These are phyloP conservation scores for Sarcocystis neurona DNA, from an alignment of 169 alveolate genomes.

Conservation along the genomic window DNA sequence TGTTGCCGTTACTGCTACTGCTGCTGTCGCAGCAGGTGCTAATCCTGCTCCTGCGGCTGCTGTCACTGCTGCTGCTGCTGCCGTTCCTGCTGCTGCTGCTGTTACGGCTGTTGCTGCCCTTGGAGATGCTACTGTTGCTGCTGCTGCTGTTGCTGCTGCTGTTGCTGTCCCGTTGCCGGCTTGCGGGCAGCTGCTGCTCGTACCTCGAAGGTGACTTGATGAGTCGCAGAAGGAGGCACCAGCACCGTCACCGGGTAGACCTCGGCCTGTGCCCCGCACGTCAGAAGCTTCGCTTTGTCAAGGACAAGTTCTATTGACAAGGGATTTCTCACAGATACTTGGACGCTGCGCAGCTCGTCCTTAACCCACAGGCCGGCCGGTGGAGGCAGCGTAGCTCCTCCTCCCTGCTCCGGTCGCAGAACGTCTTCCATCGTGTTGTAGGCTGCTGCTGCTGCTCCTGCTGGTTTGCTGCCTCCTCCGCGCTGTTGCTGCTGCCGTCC, in stretches of 20 bases:
- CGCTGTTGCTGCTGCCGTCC: conserved; percentile 4
- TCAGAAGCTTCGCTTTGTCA: conserved; percentile 14
- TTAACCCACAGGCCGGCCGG: conserved; percentile 44
- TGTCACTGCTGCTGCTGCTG: too few relatives aligned
- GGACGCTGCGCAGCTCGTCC: conserved; percentile 42
- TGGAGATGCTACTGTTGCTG: too few relatives aligned
- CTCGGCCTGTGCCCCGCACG: conserved; percentile 25
- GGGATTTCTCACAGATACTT: conserved; percentile 36
- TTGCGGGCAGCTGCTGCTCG: not conserved
- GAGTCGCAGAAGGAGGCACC: conserved; percentile 52
- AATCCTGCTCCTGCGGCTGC: too few relatives aligned
- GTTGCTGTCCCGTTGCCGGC: not conserved
- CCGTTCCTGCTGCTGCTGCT: too few relatives aligned
- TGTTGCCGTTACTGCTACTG: too few relatives aligned
- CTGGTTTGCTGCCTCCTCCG: not conserved
- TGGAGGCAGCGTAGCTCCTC: not conserved
- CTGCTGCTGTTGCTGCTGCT: not conserved
- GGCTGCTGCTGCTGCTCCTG: not conserved
- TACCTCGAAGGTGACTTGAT: conserved; percentile 55
- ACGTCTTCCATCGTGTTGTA: too few relatives aligned
- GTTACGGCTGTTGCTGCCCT: too few relatives aligned
- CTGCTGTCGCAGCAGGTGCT: too few relatives aligned
- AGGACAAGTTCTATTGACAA: conserved; percentile 26
- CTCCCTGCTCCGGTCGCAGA: not conserved
- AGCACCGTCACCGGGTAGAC: conserved; percentile 54